Evolutionary conservation across 1,139 yeast species (phyloP), one percentile per base, ranked within the genome.

Genomic region (Blastobotrys persicus): DNA sequence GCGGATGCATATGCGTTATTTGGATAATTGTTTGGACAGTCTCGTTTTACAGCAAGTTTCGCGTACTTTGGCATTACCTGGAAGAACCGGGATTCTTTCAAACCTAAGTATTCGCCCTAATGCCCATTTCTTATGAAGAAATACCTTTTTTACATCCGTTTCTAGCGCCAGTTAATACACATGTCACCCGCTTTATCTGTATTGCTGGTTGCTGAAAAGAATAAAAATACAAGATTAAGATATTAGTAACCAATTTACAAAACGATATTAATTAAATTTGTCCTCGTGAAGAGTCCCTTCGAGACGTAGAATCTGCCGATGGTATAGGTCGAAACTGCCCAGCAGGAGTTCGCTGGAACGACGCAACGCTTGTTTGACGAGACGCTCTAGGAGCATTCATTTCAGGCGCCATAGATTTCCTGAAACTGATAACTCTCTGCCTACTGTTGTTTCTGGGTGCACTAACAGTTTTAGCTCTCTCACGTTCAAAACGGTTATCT

Each of bases 331-430:
- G 39, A 28, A 13, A 20, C 13, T 18, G 44, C 11, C n/a, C 31
- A 11, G 34, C 35, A 16, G 38, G 37, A 11, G 42, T 40, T 11
- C 41, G 46, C 4, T 44, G 55, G 39, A 55, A 52, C 4, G 58
- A 55, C 35, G 52, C 42, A n/a, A 50, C 49, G 35, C 55, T 50
- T 5, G 55, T 47, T 38, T 54, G 58, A 17, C 58, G 50, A 16
- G 55, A 51, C 9, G 48, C 23, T 19, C 53, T 44, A 7, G 57
- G 32, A 7, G 41, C 48, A 47, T 61, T 63, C 59, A 63, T 58
- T 41, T 63, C 66, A 5, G 67, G 67, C 1, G 68, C 65, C 46
- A 63, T 47, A 14, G 63, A 56, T 19, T 63, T 60, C 31, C 66
- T 51, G 19, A 62, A 47, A 4, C 64, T 56, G 39, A 60, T 47